Conservation (phyloP, 805 yeast species). For the Debaryomyces tyrocola region DNA sequence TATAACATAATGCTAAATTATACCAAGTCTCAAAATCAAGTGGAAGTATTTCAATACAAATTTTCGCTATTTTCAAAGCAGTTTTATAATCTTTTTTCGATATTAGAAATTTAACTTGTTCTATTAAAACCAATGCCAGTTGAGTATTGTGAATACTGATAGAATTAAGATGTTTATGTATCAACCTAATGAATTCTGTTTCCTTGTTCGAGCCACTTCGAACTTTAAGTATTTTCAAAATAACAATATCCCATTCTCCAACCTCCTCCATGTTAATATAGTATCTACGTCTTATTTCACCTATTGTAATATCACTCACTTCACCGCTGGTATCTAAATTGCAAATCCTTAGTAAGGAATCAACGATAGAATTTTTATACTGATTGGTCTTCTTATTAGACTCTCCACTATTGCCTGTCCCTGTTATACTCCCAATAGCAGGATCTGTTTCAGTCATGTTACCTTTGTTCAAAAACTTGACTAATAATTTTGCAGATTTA, state of each 20-base stretch:
- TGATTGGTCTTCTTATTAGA: conserved; percentile 21
- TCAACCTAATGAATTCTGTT: conserved; percentile 19
- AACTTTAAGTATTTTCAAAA: conserved; percentile 22
- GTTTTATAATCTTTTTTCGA: conserved; percentile 50
- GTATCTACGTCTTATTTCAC: conserved; percentile 22
- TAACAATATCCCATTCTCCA: conserved; percentile 24
- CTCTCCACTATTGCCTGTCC: conserved; percentile 23
- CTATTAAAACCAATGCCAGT: conserved; percentile 55
- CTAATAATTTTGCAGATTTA: conserved; percentile 36
- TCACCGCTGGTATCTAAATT: conserved; percentile 36
- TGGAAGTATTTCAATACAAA: conserved; percentile 69
- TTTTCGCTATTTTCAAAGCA: conserved; percentile 59
- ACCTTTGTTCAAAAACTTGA: conserved; percentile 49
- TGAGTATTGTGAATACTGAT: conserved; percentile 35
- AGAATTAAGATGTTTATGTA: conserved; percentile 18
- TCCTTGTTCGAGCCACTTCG: conserved; percentile 22
- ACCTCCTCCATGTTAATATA: conserved; percentile 1
- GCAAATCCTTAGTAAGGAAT: conserved; percentile 47
- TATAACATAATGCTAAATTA: conserved; percentile 58
- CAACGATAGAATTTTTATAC: conserved; percentile 54
- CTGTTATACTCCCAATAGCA: conserved; percentile 28
- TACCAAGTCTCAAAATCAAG: conserved; percentile 77
- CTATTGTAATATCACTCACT: conserved; percentile 32
- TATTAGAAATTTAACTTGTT: conserved; percentile 65
- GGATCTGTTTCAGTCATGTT: conserved; percentile 42